Base-by-base conservation (phyloP, 345 rosid species). In the Euphorbia lathyris region DNA sequence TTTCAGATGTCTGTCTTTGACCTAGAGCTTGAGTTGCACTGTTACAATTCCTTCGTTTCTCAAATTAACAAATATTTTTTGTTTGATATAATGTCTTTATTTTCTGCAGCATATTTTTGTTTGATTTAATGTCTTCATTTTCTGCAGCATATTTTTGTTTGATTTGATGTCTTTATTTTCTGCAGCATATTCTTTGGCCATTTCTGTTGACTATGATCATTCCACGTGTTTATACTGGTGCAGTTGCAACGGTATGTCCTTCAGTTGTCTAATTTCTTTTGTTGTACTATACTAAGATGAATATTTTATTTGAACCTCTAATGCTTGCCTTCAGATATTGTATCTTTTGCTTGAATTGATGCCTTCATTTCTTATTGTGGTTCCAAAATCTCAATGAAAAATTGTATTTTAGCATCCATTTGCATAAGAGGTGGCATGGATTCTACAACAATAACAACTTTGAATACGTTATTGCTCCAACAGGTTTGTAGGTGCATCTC, bases 401-500 rank as follows among this genome's bases (percentile, higher is more conserved):
- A 59, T n/a, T 56, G 65, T 45, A 16, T 20, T 40, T 72, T 29
- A 3, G 27, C 22, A 9, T 5, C 3, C 14, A 53, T 59, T 67
- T 29, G 56, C 57, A n/a, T 38, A 52, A 68, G 66, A 36, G 27
- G 16, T 70, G 45, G 14, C 34, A 9, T 65, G 67, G 63, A 40
- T 48, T 34, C 67, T 53, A 17, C 26, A 20, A 25, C 63, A 16
- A 25, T 58, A 64, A 38, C 48, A 48, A 53, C 55, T 65, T 34
- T 74, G 38, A 23, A 65, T 63, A 27, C 72, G 38, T 73, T 30
- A 71, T 69, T 71, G 73, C 77, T 70, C 32, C 77, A 50, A 71
- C 85, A 94, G 98, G 93, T 94, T 70, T 94, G 98, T 80, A 82
- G 98, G 87, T 94, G 98, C 82, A 94, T 94, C 69, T 83, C 97